Base-by-base conservation (phyloP, 371 early-diverging fungal species). In the Zychaea mexicana region DNA sequence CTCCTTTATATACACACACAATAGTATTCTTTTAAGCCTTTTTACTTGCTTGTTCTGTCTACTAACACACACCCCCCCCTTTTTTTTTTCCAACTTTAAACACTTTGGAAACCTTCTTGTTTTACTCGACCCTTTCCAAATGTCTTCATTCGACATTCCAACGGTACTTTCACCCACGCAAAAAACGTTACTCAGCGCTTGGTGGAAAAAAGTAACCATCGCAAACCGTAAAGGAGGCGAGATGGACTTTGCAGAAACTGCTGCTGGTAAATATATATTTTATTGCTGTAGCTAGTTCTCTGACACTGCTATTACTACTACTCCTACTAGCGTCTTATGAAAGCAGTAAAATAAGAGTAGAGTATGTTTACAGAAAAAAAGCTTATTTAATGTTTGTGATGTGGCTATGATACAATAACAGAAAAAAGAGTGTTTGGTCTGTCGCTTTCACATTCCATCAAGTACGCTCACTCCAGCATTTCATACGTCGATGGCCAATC, bases 401-500 rank as follows among this genome's bases (percentile, higher is more conserved):
- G 7, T 46, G 46, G 1, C 46, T 21, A 19, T 26, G 10, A 22
- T 22, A 74, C 69, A 69, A 15, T 63, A 6, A 53, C 39, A 74
- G 74, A 70, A 15, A 62, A 65, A 65, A 65, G 61, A n/a, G 76
- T 81, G 8, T 81, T 81, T 69, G 81, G 76, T 22, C 26, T 72
- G 10, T 62, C 74, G 24, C 56, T 81, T n/a, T 45, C 58, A 19
- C 72, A 77, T 8, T 81, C 81, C 6, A 62, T 81, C 24, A 30
- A 57, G 21, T 77, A 77, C 68, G 76, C 81, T 39, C 67, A 70
- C 59, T 70, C 76, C 2, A 67, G 66, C 32, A 76, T 81, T 28
- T 72, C 76, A 0, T 81, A 76, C 42, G 26, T 61, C 30, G 76
- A 80, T 49, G 70, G 65, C 26, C 31, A 30, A 2, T 69, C 67